Base-by-base conservation (phyloP, 441 rosid species). In the Jatropha multifida region DNA sequence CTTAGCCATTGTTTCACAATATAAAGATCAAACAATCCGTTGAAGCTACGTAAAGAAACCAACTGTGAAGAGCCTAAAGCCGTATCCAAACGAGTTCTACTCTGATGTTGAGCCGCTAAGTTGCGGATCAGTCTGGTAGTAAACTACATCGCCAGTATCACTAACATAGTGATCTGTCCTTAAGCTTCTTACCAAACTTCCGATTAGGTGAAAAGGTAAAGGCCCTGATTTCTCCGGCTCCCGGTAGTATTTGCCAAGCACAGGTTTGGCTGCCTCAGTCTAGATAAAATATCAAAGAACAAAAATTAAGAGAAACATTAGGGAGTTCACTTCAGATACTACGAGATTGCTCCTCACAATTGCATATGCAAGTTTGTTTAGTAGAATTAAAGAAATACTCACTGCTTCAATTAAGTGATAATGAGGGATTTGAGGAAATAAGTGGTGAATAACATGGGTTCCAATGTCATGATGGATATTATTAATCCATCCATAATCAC, bases 211-310 rank as follows among this genome's bases (percentile, higher is more conserved):
- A 54, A 83, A 72, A 1, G 99, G 99, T 69, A 95, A 62, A 7
- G 86, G 93, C 73, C 89, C 86, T 40, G 99, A 92, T 78, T 78
- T 92, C 75, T 82, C 64, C 0, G 98, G 99, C 84, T 95, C 92
- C 41, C 91, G 82, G 70, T 92, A 95, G 82, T 95, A 95, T 73
- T 90, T 86, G 14, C 97, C 98, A 26, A 95, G 79, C 84, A 93
- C 96, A 1, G 88, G 92, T 72, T 85, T 95, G 2, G 97, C 94
- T 60, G 92, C 94, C 83, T 86, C 88, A 7, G 99, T 95, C 99
- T 95, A 81, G 38, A 81, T 15, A 18, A 10, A 65, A 18, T 20
- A 26, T 51, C 11, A 59, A 48, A 75, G 37, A 48, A 32, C 44
- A 42, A 63, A 42, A 7, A 14, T 48, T 4, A 4, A 38, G 15